Evolutionary conservation across 73 alveolate species (phyloP).

Genomic region (Loxodes magnus): DNA sequence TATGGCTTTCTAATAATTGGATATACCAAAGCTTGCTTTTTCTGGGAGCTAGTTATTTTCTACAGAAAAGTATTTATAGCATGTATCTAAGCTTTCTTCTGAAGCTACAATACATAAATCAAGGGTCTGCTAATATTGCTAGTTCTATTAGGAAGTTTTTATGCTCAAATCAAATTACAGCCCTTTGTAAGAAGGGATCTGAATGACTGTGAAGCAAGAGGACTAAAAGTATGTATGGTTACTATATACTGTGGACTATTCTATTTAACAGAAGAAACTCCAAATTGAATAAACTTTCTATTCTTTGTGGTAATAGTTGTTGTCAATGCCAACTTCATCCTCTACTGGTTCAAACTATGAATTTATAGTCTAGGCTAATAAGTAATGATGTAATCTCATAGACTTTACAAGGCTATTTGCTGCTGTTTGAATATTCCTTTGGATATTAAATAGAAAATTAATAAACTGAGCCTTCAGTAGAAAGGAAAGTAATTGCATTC

Average conservation of each 20-base stretch:
- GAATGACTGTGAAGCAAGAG: neutral
- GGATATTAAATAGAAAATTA: no score
- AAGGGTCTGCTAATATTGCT: neutral
- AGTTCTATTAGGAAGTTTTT: neutral
- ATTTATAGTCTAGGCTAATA: no score
- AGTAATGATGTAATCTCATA: no score
- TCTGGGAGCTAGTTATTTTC: slow-evolving; percentile 49
- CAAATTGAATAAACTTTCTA: neutral
- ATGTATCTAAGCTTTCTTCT: slow-evolving; percentile 19
- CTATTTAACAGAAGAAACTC: neutral
- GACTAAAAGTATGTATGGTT: neutral
- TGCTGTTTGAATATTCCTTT: no score
- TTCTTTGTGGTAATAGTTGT: neutral
- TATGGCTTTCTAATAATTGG: slow-evolving; percentile 53
- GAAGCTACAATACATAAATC: neutral
- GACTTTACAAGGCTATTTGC: no score
- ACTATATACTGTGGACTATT: slow-evolving; percentile 6
- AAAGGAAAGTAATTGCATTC: no score
- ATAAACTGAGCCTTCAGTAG: no score
- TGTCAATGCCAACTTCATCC: neutral
- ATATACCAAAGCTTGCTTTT: slow-evolving; percentile 24
- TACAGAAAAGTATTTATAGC: slow-evolving; percentile 31
- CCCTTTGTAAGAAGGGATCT: neutral
- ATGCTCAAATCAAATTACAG: neutral
- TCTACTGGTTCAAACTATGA: slow-evolving; percentile 2